Evolutionary conservation across 1,284 basidiomycete species (phyloP).

Genomic region (Binderoboletus segoi): DNA sequence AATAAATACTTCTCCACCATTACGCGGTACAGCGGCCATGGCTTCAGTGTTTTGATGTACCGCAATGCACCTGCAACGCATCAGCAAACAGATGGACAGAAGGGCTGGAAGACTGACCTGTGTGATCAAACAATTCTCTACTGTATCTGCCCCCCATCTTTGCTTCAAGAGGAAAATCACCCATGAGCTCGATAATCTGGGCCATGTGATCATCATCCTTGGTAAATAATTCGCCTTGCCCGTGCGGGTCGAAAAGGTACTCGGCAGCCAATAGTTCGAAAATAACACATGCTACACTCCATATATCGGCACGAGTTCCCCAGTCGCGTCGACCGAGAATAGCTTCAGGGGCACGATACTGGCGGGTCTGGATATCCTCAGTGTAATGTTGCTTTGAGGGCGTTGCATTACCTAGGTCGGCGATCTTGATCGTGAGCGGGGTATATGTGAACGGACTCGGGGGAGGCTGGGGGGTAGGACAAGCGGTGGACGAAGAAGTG

Average conservation of each 20-base stretch:
- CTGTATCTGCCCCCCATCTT: constrained; percentile 86
- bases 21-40: constrained; percentile 82
- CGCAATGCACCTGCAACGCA: constrained; percentile 55
- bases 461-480: constrained; percentile 29
- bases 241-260: constrained; percentile 87
- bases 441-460: constrained; percentile 30
- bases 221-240: constrained; percentile 79
- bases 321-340: constrained; percentile 87
- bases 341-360: constrained; percentile 90
- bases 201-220: constrained; percentile 97
- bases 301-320: constrained; percentile 84
- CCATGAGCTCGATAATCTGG: constrained; percentile 88
- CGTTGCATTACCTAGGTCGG: constrained; percentile 88
- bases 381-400: constrained; percentile 84
- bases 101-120: constrained; percentile 47
- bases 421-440: constrained; percentile 86
- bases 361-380: constrained; percentile 93
- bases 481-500: constrained; percentile 28
- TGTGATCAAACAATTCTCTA: constrained; percentile 81
- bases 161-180: constrained; percentile 66
- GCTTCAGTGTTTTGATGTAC: constrained; percentile 79
- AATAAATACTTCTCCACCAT: constrained; percentile 86
- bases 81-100: constrained; percentile 3
- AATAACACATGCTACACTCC: constrained; percentile 86
- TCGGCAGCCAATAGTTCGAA: constrained; percentile 88